Base-by-base conservation (phyloP, 2,329 filamentous ascomycete species). In the Penicillium crustosum region DNA sequence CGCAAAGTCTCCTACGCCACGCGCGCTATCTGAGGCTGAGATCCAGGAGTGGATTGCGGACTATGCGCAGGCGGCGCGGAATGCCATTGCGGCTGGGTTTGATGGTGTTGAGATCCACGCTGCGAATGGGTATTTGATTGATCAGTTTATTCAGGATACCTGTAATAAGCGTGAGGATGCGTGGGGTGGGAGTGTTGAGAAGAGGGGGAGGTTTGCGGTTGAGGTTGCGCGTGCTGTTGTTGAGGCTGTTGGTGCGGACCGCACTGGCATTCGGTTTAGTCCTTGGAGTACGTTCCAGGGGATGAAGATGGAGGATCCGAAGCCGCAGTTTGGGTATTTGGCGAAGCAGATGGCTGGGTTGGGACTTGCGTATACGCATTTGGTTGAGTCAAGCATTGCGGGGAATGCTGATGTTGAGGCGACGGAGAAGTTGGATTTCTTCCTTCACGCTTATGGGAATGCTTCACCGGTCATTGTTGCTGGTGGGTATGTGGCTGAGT, bases 281-380 rank as follows among this genome's bases (percentile, higher is more conserved):
- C 75, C 65, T n/a, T 83, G 54, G 58, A 71, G 67, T 50, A 61
- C 61, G 2, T 76, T 75, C 66, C 71, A 77, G 63, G 74, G 62
- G 8, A 77, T 89, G 86, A 74, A 75, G 33, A 88, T 89, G 84
- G 62, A 71, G 0, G 79, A 90, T 44, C 86, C 86, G 0, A 66
- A 84, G 9, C 83, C 86, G 0, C 86, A 90, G 60, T 90, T 89
- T 66, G 75, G 75, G 0, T 77, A 89, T 64, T 68, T 89, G 8
- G 77, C 85, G 42, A 65, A 73, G 33, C 78, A 81, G 42, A 73
- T 86, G 12, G 81, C 79, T 53, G 70, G 75, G 27, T 69, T 86
- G 1, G 77, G 81, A 1, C 73, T 90, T 15, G 81, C 85, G 0
- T 89, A 86, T 66, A 68, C 88, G 2, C 86, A 89, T 68, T 57